Base-by-base conservation (phyloP, 2,329 filamentous ascomycete species). In the Xylariaceae sp. region DNA sequence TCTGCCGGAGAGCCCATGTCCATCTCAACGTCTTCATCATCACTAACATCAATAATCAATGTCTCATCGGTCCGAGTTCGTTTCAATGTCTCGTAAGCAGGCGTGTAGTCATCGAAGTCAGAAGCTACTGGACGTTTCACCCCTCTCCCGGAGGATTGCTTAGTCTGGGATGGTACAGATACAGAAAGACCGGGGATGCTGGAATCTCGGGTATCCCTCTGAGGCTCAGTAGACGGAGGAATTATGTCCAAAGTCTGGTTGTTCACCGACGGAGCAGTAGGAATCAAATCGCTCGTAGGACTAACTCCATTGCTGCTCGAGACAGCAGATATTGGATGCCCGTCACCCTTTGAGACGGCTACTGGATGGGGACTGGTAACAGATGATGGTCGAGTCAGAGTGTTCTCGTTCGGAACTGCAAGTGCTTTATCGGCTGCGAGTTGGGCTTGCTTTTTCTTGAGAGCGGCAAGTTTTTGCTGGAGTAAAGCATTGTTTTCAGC, bases 11-110 rank as follows among this genome's bases (percentile, higher is more conserved):
- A 80, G 21, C 80, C 80, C 20, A 85, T 73, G 25, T 86, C 83
- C 80, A 85, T 86, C 45, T 82, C 82, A 37, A 82, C 74, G 52
- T 83, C 79, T 45, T 81, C 79, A 40, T 73, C 79, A 22, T 95
- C 91, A 60, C 88, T 95, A 32, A 94, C 84, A 53, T 94, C 81
- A 55, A 95, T 95, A 32, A 95, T 79, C 42, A 95, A 77, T 3
- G 77, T 62, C 22, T 65, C 60, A 20, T 64, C 56, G 5, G 59
- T 64, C 77, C 40, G 82, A 74, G 20, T 83, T 39, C 83, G 80
- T 55, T 86, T 87, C 14, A 65, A 57, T 11, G 68, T 59, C 2
- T 65, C 58, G 2, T 62, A 57, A 1, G 61, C 57, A 12, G 67
- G 60, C 0, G 71, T 67, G 17, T 73, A 70, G n/a, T 80, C 77